Base-by-base conservation (phyloP, 352 stramenopile genomes). In the Pythium oligandrum region DNA sequence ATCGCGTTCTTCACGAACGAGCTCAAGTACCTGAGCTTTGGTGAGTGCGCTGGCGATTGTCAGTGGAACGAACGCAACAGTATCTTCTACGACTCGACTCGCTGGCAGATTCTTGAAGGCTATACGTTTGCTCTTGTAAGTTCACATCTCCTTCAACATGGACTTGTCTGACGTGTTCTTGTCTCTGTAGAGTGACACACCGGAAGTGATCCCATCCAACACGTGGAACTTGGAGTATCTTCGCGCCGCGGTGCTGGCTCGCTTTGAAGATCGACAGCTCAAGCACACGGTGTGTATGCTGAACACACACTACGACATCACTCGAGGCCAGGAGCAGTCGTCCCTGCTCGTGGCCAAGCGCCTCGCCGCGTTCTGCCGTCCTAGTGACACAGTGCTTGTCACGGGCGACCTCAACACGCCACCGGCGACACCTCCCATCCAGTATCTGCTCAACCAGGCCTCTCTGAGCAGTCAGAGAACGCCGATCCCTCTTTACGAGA, bases 241-340 rank as follows among this genome's bases (percentile, higher is more conserved):
- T 8, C 75, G 79, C 30, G 63, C 73, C 1, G 75, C 66, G 7
- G 73, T 86, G 36, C 56, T 88, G 6, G 77, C 65, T 9, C 77
- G 79, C 39, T 87, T 90, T 42, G 62, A 53, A 7, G 59, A 78
- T 39, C 71, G 63, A n/a, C 37, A 32, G 4, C 66, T 47, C 3
- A 34, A 45, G 3, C 46, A 61, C 45, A 67, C 59, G 0, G 57
- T 87, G 30, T 90, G 79, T 59, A 83, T 90, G 61, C 66, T 90
- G 48, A 90, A 90, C 63, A 90, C 79, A 12, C 79, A 88, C 60
- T 90, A 73, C 48, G 79, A 90, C 53, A 85, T 88, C 32, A 63
- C 39, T 6, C 62, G 63, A 11, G 75, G 79, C 44, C 79, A 90
- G 33, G 48, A 65, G 4, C 54, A 88, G 49, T 88, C 75, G 33